These are phyloP conservation scores for Monosporascus sp. DNA, from an alignment of 2,329 filamentous ascomycete genomes.

Conservation along the genomic window DNA sequence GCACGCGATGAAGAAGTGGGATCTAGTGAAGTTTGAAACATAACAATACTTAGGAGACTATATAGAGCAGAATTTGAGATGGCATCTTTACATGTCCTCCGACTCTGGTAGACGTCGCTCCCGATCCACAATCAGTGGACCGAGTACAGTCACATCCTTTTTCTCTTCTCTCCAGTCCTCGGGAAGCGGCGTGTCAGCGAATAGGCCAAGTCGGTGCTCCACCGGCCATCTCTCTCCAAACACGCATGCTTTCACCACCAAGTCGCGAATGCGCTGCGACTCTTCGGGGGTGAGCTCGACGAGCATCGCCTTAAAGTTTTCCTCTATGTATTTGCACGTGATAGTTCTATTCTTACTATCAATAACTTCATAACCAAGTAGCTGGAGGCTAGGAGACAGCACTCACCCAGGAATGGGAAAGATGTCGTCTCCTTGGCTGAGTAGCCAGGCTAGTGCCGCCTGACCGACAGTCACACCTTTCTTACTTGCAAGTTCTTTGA, in stretches of 20 bases:
- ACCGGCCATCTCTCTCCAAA: constrained; percentile 8
- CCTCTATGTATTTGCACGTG: constrained; percentile 10
- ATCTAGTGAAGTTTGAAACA: too few species aligned
- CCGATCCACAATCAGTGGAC: too few species aligned
- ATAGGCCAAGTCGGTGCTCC: constrained; percentile 6
- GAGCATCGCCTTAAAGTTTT: constrained; percentile 19
- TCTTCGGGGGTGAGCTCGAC: constrained; percentile 25
- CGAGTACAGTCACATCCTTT: too few species aligned
- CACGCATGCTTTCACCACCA: constrained; percentile 17
- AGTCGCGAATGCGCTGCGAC: constrained; percentile 17
- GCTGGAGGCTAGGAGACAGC: not conserved
- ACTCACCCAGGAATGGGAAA: constrained; percentile 17
- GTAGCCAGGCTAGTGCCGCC: constrained; percentile 45
- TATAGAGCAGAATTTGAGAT: too few species aligned
- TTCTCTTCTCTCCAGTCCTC: constrained; percentile 1
- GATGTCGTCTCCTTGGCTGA: constrained; percentile 13
- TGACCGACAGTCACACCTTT: constrained; percentile 41
- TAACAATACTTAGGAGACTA: too few species aligned
- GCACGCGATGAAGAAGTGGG: too few species aligned
- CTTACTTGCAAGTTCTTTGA: constrained; percentile 35
- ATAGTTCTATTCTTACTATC: constrained; percentile 6
- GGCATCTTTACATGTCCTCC: too few species aligned
- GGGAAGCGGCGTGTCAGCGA: constrained; percentile 9
- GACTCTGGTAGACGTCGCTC: too few species aligned
- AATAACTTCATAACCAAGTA: too few species aligned